Base-by-base conservation (phyloP, 306 rosid genomes). In the Prunus mongolica region DNA sequence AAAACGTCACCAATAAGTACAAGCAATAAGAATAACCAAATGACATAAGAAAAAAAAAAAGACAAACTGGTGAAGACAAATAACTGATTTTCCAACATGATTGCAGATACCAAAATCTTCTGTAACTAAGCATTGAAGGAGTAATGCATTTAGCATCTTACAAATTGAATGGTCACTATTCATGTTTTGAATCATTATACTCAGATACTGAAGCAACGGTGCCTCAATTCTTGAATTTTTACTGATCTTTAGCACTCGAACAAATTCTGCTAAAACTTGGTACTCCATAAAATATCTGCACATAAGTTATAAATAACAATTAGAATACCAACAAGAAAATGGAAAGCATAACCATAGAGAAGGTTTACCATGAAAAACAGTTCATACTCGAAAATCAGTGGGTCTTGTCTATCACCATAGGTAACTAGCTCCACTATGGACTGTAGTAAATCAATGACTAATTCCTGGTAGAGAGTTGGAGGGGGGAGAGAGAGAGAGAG, bases 181-280 rank as follows among this genome's bases (percentile, higher is more conserved):
- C 89, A 93, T 87, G 81, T 93, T 93, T 80, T 91, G 98, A 83
- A 93, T 88, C 96, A 93, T 88, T 83, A 93, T 91, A 84, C 93
- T 89, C 69, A 89, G 81, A 78, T 89, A 90, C 84, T 93, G 98
- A 78, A 93, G 96, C 83, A 93, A 67, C 0, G 93, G 87, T n/a
- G 83, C 90, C 84, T 91, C 93, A 11, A 93, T 88, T 78, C 78
- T 89, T 60, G 93, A 89, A 73, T 89, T 84, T 75, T 61, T 83
- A 80, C 87, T 76, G 38, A 85, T 86, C 82, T 82, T 89, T 71
- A 93, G 90, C 47, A 93, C 79, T 65, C 93, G 91, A 76, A 93
- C 88, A 75, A 93, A 89, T 63, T 93, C 95, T 4, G 86, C 90
- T 47, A 93, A 75, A 68, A 93, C 96, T 86, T 93, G 96, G 78